phyloP scores from a whole-genome alignment of 768 basidiomycete genomes.

The Boletus rubroflammeus region DNA sequence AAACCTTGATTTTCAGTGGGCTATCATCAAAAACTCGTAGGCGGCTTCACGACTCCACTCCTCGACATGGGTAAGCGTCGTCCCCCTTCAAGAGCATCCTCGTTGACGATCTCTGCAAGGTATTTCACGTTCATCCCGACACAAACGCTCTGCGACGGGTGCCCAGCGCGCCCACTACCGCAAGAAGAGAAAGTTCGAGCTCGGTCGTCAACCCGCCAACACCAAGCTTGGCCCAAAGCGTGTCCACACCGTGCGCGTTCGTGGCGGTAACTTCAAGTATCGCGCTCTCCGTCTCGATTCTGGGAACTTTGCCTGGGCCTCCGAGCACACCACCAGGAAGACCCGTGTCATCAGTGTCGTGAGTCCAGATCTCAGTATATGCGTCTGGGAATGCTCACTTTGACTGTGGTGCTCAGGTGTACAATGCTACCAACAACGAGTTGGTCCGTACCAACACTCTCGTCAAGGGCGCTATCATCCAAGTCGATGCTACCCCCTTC shows the following conservation, averaged over 20 bases:
- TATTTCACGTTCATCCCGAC: conserved; percentile 95
- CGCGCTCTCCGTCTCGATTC: conserved; percentile 94
- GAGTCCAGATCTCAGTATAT: conserved; percentile 35
- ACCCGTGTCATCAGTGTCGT: conserved; percentile 96
- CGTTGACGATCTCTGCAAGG: conserved; percentile 45
- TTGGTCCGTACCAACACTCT: conserved; percentile 99
- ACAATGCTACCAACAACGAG: conserved; percentile 99
- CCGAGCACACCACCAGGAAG: conserved; percentile 91
- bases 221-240: conserved; percentile 97
- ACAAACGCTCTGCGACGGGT: conserved; percentile 94
- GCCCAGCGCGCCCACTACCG: conserved; percentile 93
- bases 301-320: conserved; percentile 99
- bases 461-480: conserved; percentile 95
- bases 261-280: conserved; percentile 94
- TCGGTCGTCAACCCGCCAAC: conserved; percentile 95
- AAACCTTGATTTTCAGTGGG: conserved; percentile 38
- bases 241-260: conserved; percentile 89
- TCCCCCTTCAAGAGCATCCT: conserved; percentile 5
- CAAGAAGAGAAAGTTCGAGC: conserved; percentile 99
- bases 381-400: conserved; percentile 3
- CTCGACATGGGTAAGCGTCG: conserved; percentile 71
- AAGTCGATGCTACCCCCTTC: conserved; percentile 98
- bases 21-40: conserved; percentile 53
- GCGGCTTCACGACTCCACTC: conserved; percentile 36
- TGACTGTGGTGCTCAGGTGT: conserved; percentile 53